phyloP scores from a whole-genome alignment of 2,329 filamentous ascomycete genomes.

The Fusarium xyrophilum region DNA sequence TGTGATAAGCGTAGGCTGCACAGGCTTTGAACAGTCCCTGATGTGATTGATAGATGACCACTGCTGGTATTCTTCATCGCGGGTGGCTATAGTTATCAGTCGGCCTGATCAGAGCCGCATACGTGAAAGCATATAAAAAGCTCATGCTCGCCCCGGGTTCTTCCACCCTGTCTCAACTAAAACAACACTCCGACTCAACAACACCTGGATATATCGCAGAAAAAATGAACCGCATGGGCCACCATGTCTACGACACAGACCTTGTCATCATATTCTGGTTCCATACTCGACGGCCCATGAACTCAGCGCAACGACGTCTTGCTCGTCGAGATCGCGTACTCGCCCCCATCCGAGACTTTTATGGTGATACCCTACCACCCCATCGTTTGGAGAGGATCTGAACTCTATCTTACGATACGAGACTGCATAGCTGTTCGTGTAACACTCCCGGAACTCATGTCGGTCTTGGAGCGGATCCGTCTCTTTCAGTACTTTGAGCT shows the following conservation, averaged over 20 bases:
- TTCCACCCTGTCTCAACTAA: not conserved
- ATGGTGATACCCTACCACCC: not conserved
- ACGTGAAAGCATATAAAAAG: accelerated
- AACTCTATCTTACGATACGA: not conserved
- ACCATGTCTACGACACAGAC: not conserved
- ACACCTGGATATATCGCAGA: not conserved
- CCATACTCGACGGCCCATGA: accelerated
- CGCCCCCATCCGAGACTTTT: not conserved
- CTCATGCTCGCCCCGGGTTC: accelerated
- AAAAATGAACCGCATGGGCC: not conserved
- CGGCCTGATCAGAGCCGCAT: no score
- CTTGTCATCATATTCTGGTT: not conserved
- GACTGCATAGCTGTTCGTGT: not conserved
- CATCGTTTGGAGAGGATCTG: not conserved
- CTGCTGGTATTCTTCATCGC: not conserved
- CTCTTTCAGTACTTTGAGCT: not conserved
- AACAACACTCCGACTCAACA: accelerated
- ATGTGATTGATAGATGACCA: not conserved
- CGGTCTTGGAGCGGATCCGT: not conserved
- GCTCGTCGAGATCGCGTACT: not conserved
- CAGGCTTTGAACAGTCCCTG: accelerated
- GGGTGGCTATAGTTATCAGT: no score
- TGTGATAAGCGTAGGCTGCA: accelerated
- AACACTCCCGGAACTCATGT: not conserved
- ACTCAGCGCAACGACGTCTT: not conserved